Evolutionary conservation across 805 yeast species (phyloP).

Genomic region (Lipomyces sp.): DNA sequence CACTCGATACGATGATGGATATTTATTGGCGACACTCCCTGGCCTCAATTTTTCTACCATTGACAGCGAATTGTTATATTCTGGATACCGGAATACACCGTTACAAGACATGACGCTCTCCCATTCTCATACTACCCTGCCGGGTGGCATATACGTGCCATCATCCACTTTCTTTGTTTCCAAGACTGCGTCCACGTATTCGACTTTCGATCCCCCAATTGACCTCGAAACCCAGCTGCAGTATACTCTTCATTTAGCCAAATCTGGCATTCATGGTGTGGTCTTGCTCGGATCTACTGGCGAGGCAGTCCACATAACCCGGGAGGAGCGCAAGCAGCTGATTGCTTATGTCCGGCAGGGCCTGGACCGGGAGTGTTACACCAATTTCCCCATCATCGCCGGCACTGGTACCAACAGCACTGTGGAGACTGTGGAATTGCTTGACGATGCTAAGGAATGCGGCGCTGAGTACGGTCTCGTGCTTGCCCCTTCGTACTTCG

Average conservation of each 20-base stretch:
- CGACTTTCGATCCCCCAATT: slow-evolving; percentile 39
- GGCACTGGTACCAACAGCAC: slow-evolving; percentile 57
- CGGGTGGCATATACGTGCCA: slow-evolving; percentile 55
- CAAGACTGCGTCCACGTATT: slow-evolving; percentile 42
- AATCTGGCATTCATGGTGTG: slow-evolving; percentile 55
- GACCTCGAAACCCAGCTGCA: slow-evolving; percentile 54
- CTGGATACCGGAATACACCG: background rate
- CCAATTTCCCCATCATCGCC: slow-evolving; percentile 52
- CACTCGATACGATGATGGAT: no score
- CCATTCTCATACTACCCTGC: slow-evolving; percentile 12
- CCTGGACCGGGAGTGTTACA: slow-evolving; percentile 48
- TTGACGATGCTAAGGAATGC: slow-evolving; percentile 41
- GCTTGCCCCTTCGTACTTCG: slow-evolving; percentile 57
- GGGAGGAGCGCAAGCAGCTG: slow-evolving; percentile 49
- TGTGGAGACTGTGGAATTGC: slow-evolving; percentile 51
- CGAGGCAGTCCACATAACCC: slow-evolving; percentile 57
- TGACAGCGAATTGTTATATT: no score
- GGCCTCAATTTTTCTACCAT: no score
- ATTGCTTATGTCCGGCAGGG: slow-evolving; percentile 43
- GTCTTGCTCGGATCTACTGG: slow-evolving; percentile 62
- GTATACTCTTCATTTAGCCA: slow-evolving; percentile 52
- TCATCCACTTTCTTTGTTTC: slow-evolving; percentile 59
- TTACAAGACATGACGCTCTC: slow-evolving; percentile 2
- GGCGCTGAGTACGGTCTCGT: slow-evolving; percentile 45
- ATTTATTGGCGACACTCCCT: no score